phyloP scores from a whole-genome alignment of 805 yeast species.

The Metschnikowia chrysomelidarum region DNA sequence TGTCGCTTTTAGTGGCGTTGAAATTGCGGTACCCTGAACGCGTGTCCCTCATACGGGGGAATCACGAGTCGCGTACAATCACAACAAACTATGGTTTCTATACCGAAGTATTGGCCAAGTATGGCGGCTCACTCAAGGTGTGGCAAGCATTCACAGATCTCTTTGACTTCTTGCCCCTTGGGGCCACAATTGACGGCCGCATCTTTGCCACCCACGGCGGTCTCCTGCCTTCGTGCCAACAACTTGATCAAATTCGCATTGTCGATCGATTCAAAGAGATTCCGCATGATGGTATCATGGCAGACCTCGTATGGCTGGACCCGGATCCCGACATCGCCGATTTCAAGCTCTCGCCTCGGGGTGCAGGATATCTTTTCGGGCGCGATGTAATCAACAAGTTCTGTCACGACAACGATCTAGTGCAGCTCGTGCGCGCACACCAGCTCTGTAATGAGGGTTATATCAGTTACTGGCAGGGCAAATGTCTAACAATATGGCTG shows the following conservation, averaged over 20 bases:
- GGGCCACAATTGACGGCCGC: conserved; percentile 72
- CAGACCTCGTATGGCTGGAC: conserved; percentile 97
- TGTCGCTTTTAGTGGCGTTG: conserved; percentile 73
- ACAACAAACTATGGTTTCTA: conserved; percentile 97
- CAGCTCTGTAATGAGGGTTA: conserved; percentile 96
- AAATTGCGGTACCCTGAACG: conserved; percentile 86
- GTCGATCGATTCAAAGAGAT: conserved; percentile 92
- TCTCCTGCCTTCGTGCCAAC: conserved; percentile 89
- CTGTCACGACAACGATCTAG: conserved; percentile 70
- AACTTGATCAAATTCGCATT: conserved; percentile 85
- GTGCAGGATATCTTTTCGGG: conserved; percentile 98
- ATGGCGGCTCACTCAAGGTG: conserved; percentile 66
- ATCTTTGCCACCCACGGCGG: conserved; percentile 98
- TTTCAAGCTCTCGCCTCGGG: conserved; percentile 88
- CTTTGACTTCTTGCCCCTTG: conserved; percentile 78
- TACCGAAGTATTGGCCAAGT: conserved; percentile 88
- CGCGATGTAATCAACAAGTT: conserved; percentile 86
- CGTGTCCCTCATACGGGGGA: conserved; percentile 82
- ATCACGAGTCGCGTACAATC: conserved; percentile 94
- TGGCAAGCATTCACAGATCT: conserved; percentile 91
- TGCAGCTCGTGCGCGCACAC: conserved; percentile 87
- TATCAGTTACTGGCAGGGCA: conserved; percentile 85
- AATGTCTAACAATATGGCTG: conserved; percentile 95
- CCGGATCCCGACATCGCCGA: conserved; percentile 77
- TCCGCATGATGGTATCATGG: conserved; percentile 99